phyloP scores from a whole-genome alignment of 1,284 basidiomycete species.

The Boletus semigastroideus region DNA sequence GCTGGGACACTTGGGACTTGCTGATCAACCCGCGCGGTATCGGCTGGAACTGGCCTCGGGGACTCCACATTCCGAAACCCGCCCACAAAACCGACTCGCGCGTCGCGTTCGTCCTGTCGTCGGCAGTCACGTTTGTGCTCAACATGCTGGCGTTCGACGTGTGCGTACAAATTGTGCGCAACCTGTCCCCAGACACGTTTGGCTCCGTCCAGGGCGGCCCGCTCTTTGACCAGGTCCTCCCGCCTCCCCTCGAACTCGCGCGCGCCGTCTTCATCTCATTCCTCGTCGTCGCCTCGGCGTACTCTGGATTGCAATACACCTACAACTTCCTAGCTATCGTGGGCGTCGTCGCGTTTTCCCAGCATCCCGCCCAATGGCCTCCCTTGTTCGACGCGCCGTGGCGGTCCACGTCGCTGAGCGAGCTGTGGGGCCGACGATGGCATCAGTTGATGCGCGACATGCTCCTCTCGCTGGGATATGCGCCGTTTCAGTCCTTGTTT shows the following conservation, averaged over 20 bases:
- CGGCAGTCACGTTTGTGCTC: not conserved
- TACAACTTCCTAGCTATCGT: conserved; percentile 46
- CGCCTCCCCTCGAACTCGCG: conserved; percentile 40
- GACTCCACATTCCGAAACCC: conserved; percentile 15
- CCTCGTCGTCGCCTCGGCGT: conserved; percentile 44
- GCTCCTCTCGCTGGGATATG: conserved; percentile 35
- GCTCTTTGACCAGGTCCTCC: conserved; percentile 48
- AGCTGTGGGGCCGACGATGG: conserved; percentile 47
- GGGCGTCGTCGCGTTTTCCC: conserved; percentile 38
- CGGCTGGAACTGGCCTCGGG: conserved; percentile 30
- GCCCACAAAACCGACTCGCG: conserved; percentile 10
- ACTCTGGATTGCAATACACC: conserved; percentile 42
- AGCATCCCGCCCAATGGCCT: conserved; percentile 40
- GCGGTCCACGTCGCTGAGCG: conserved; percentile 38
- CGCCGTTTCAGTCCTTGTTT: conserved; percentile 33
- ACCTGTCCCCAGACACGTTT: conserved; percentile 17
- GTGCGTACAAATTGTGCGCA: conserved; percentile 10
- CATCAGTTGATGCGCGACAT: conserved; percentile 42
- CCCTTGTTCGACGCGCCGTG: conserved; percentile 41
- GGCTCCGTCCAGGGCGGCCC: conserved; percentile 33
- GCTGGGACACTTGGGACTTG: conserved; percentile 31
- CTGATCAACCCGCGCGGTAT: conserved; percentile 23
- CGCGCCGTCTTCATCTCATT: conserved; percentile 42
- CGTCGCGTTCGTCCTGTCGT: conserved; percentile 9
- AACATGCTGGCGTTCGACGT: conserved; percentile 19